A percentile compares a stretch with the other conserved stretches of the same genome.
These are phyloP conservation scores for Skeletonema costatum DNA, from an alignment of 108 stramenopile genomes.

Conservation along the genomic window DNA sequence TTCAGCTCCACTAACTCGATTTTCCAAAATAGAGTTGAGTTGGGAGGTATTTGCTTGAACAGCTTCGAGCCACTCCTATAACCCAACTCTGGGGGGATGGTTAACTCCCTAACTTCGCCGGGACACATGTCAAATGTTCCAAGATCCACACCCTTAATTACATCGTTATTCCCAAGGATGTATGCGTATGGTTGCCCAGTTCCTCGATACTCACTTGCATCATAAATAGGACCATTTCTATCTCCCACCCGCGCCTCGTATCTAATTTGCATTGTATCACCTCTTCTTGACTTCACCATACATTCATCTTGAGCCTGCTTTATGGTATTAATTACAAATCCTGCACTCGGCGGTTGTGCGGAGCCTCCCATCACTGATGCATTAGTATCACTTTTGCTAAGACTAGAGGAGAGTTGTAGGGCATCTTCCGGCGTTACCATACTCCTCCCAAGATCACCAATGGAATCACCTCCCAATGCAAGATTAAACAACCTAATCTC, in stretches of 20 bases:
- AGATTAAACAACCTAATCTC: constrained; percentile 52
- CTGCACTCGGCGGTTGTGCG: constrained; percentile 2
- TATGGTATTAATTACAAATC: constrained; percentile 25
- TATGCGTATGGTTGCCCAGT: constrained; percentile 67
- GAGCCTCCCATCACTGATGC: neutral
- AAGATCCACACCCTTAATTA: constrained; percentile 64
- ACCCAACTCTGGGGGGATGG: constrained; percentile 49
- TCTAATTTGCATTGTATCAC: constrained; percentile 60
- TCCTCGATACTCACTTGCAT: constrained; percentile 52
- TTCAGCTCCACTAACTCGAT: constrained; percentile 42
- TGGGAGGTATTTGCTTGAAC: constrained; percentile 45
- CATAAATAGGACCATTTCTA: constrained; percentile 36
- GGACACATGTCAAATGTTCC: constrained; percentile 69
- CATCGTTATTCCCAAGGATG: constrained; percentile 57
- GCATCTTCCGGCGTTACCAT: constrained; percentile 63
- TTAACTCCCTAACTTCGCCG: constrained; percentile 49
- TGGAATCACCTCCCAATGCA: constrained; percentile 57
- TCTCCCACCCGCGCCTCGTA: constrained; percentile 48
- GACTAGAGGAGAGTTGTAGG: constrained; percentile 40
- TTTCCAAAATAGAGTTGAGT: constrained; percentile 48
- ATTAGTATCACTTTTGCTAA: constrained; percentile 14
- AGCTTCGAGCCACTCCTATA: constrained; percentile 47
- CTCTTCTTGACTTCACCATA: constrained; percentile 48
- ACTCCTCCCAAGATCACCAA: constrained; percentile 50
- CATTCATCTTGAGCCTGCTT: constrained; percentile 15